Evolutionary conservation across 2,329 filamentous ascomycete genomes (phyloP).

Genomic region (Penicillium sp.): DNA sequence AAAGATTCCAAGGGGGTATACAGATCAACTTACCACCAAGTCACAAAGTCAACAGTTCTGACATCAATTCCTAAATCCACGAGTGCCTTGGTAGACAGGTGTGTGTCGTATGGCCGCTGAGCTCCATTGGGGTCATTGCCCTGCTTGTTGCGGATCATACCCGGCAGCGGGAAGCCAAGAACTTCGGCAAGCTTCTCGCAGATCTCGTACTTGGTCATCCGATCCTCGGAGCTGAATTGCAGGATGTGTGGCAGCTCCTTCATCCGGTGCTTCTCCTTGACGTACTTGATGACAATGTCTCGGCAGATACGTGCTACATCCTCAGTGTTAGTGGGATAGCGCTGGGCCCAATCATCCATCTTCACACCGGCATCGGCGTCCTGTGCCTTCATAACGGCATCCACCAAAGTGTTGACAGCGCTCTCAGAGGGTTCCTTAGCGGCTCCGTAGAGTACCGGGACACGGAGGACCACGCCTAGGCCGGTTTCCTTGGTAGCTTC

Average conservation of each 20-base stretch:
- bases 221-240: conserved; percentile 85
- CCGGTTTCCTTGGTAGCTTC: conserved; percentile 56
- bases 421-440: conserved; percentile 71
- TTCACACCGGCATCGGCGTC: conserved; percentile 60
- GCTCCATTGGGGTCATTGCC: conserved; percentile 71
- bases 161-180: conserved; percentile 68
- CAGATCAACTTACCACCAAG: conserved; percentile 1
- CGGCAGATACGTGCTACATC: conserved; percentile 78
- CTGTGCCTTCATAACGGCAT: conserved; percentile 72
- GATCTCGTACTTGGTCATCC: conserved; percentile 87
- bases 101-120: conserved; percentile 82
- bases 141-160: conserved; percentile 65
- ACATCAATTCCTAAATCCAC: conserved; percentile 68
- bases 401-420: conserved; percentile 78
- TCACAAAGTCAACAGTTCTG: conserved; percentile 7
- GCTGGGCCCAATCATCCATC: conserved; percentile 83
- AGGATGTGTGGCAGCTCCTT: conserved; percentile 65
- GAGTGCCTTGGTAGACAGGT: conserved; percentile 74
- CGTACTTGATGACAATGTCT: conserved; percentile 71
- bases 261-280: conserved; percentile 50
- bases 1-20: not conserved
- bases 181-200: conserved; percentile 75
- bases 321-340: conserved; percentile 86
- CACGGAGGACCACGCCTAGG: conserved; percentile 68
- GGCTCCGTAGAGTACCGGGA: conserved; percentile 83